Evolutionary conservation across 106 monocot genomes (phyloP).

Genomic region (Dactylorhiza incarnata): DNA sequence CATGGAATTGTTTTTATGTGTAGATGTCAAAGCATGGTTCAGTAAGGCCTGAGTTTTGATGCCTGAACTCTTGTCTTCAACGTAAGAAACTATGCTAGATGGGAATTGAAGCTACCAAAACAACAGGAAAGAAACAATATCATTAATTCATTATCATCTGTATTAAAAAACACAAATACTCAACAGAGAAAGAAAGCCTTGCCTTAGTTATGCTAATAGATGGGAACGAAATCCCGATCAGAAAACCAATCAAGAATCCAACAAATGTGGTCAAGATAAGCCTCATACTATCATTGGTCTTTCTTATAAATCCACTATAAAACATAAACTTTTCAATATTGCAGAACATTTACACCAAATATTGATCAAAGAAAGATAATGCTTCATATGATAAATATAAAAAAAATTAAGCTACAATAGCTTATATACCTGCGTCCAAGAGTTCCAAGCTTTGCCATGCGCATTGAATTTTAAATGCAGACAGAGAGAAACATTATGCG

Average conservation of each 20-base stretch:
- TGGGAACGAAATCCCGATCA: slow-evolving; percentile 38
- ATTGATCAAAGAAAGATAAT: slow-evolving; percentile 2
- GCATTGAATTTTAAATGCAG: slow-evolving; percentile 9
- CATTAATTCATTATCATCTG: background rate
- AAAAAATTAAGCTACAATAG: background rate
- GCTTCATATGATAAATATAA: background rate
- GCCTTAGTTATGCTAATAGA: slow-evolving; percentile 31
- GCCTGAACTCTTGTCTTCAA: slow-evolving; percentile 32
- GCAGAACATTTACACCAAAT: background rate
- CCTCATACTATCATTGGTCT: slow-evolving; percentile 29
- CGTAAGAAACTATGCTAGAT: slow-evolving; percentile 29
- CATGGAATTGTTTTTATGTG: slow-evolving; percentile 8
- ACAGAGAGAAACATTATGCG: background rate
- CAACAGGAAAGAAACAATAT: background rate
- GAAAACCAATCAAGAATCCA: slow-evolving; percentile 46
- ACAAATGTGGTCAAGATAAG: slow-evolving; percentile 26
- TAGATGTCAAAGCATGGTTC: slow-evolving; percentile 31
- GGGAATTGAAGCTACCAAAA: slow-evolving; percentile 25
- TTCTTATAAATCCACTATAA: slow-evolving; percentile 25
- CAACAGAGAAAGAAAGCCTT: background rate
- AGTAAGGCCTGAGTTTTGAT: slow-evolving; percentile 23
- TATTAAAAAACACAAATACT: background rate
- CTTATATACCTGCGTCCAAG: slow-evolving; percentile 21
- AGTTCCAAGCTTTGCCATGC: slow-evolving; percentile 28
- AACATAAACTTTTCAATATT: background rate